Percentiles rank a stretch among this genome's conserved stretches.
These are phyloP conservation scores for Phytophthora boehmeriae DNA, from an alignment of 352 stramenopile genomes.

Conservation along the genomic window DNA sequence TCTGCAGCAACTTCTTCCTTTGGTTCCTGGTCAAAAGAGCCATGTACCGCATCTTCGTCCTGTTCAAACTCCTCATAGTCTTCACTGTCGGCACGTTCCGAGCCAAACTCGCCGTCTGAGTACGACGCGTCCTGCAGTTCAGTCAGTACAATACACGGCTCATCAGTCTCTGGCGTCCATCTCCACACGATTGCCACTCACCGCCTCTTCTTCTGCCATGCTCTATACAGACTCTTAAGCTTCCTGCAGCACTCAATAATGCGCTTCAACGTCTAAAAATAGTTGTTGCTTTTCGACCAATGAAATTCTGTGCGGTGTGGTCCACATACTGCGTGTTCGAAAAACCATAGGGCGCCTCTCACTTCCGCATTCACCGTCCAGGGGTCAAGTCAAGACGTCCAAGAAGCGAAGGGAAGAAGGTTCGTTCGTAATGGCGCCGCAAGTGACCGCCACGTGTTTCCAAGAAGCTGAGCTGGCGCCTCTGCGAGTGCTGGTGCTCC, in stretches of 20 bases:
- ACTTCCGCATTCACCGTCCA: constrained; percentile 3
- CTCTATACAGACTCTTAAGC: neutral
- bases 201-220: constrained; percentile 22
- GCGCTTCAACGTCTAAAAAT: no score
- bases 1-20: neutral
- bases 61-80: constrained; percentile 31
- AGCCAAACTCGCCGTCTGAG: constrained; percentile 60
- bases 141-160: neutral
- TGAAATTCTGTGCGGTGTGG: neutral
- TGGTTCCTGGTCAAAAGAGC: neutral
- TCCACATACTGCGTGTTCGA: neutral
- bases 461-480: constrained; percentile 65
- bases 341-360: neutral
- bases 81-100: constrained; percentile 22
- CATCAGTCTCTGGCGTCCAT: neutral
- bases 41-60: neutral
- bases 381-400: constrained; percentile 10
- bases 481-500: constrained; percentile 68
- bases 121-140: constrained; percentile 37
- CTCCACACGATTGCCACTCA: neutral
- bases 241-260: no score
- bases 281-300: neutral
- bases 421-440: constrained; percentile 37
- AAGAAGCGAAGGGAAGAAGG: no score
- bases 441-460: constrained; percentile 60